A percentile compares a stretch with the other conserved stretches of the same genome.
Conservation (phyloP, 1,284 basidiomycete species). For the Rhodotorula sp. region DNA sequence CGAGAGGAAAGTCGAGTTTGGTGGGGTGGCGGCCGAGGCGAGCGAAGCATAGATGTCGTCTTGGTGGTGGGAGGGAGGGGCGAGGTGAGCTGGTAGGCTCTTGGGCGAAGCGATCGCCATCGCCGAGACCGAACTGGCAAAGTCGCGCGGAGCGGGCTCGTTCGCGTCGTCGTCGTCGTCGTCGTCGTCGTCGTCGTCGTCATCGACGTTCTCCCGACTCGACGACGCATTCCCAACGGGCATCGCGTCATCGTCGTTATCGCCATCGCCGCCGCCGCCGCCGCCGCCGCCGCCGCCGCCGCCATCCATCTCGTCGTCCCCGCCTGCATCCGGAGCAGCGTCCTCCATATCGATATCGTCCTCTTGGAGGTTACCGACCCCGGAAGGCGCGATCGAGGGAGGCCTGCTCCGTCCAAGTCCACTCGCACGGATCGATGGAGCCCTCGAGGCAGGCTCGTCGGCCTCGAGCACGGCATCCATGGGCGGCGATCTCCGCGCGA, state of each 20-base stretch:
- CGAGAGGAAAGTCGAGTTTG: slow-evolving; percentile 55
- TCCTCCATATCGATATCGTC: not conserved
- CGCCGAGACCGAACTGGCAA: not conserved
- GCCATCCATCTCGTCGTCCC: not conserved
- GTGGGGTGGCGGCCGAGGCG: slow-evolving; percentile 50
- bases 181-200: not conserved
- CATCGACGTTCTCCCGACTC: too few relatives aligned
- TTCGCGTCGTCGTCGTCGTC: not conserved
- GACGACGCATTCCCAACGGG: too few relatives aligned
- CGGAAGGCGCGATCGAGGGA: slow-evolving; percentile 8
- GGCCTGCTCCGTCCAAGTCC: slow-evolving; percentile 6
- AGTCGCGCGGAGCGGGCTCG: not conserved
- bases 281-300: not conserved
- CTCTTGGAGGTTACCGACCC: not conserved
- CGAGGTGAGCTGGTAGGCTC: slow-evolving; percentile 12
- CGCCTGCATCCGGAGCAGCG: not conserved
- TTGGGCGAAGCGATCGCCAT: slow-evolving; percentile 9
- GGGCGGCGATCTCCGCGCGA: slow-evolving; percentile 2
- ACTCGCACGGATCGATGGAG: slow-evolving; percentile 11
- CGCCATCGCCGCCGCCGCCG: too few relatives aligned
- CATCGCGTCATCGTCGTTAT: not conserved
- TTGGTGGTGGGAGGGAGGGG: not conserved
- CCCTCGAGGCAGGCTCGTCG: slow-evolving; percentile 28
- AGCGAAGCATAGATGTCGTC: slow-evolving; percentile 26
- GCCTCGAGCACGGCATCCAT: slow-evolving; percentile 40